These are phyloP conservation scores for Atalantia buxifolia DNA, from an alignment of 345 rosid genomes.

Conservation along the genomic window DNA sequence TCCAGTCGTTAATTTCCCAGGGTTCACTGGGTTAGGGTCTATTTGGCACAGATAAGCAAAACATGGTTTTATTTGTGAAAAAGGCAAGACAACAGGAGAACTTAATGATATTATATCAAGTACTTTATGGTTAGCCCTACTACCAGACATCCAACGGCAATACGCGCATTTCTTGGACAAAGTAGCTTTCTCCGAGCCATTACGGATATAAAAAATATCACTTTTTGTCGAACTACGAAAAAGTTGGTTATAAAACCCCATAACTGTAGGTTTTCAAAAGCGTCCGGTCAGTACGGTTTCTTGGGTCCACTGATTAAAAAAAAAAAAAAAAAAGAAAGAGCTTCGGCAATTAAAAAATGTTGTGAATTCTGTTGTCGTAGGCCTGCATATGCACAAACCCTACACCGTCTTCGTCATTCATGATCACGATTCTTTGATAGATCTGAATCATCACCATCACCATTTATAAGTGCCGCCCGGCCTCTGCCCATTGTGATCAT, in stretches of 20 bases:
- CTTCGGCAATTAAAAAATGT: not conserved
- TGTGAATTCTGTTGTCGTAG: not conserved
- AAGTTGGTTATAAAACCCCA: not conserved
- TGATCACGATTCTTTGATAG: not conserved
- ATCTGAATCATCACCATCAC: not conserved
- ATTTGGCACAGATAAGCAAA: not conserved
- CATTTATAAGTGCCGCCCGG: not conserved
- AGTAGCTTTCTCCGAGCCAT: not conserved
- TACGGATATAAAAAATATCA: not conserved
- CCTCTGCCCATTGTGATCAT: not conserved
- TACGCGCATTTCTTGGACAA: not conserved
- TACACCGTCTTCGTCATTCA: not conserved
- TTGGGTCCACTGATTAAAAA: not conserved
- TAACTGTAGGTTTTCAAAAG: not conserved
- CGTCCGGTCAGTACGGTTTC: slow-evolving; percentile 25
- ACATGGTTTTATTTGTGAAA: not conserved
- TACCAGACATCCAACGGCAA: not conserved
- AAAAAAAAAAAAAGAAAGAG: not conserved
- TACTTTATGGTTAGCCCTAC: not conserved
- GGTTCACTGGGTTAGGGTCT: not conserved
- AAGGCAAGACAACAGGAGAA: too few relatives aligned
- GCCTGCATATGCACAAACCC: not conserved
- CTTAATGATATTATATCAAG: not conserved
- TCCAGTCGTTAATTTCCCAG: too few relatives aligned
- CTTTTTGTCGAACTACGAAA: not conserved